These are phyloP conservation scores for Aspergillus japonicus DNA, from an alignment of 2,329 filamentous ascomycete genomes.

Conservation along the genomic window DNA sequence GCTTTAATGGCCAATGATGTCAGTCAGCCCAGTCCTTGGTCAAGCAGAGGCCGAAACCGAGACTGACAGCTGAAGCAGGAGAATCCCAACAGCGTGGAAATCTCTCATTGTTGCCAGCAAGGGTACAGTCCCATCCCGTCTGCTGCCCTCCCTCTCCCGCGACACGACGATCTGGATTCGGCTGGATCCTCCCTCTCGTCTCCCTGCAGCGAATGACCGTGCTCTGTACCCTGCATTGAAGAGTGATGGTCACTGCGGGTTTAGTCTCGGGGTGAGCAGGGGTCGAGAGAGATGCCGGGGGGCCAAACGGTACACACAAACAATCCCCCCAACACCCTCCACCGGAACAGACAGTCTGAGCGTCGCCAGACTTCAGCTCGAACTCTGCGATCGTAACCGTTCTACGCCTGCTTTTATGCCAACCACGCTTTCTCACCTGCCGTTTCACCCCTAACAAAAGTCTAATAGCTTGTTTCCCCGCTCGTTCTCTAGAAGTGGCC, in stretches of 20 bases:
- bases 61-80: neutral
- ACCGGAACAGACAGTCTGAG: neutral
- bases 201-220: neutral
- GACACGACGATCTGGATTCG: neutral
- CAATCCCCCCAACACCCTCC: neutral
- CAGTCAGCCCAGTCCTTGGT: neutral
- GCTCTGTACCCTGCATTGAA: neutral
- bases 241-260: neutral
- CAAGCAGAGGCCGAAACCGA: neutral
- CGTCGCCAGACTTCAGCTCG: neutral
- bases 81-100: neutral
- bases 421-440: neutral
- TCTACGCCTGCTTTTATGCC: neutral
- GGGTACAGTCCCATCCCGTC: neutral
- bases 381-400: neutral
- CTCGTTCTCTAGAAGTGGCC: neutral
- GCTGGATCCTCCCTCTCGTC: neutral
- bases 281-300: neutral
- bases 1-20: neutral
- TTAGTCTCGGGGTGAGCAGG: neutral
- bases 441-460: neutral
- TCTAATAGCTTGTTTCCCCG: neutral
- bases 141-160: neutral
- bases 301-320: neutral
- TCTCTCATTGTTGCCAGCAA: neutral